Conservation (phyloP, 345 rosid species). For the Pseudoturritis turrita region DNA sequence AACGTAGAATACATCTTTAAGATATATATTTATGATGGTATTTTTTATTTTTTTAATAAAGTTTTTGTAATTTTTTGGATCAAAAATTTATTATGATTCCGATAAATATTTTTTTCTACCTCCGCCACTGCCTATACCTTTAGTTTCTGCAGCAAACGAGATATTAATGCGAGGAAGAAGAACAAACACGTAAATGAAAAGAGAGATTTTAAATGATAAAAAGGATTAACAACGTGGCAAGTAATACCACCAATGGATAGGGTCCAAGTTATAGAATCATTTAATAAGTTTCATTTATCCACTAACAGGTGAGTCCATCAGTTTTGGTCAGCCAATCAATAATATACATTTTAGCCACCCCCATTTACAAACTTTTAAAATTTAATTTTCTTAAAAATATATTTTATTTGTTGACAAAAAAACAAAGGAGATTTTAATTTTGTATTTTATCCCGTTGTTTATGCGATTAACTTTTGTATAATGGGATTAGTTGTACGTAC, state of each 20-base stretch:
- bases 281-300: conserved; percentile 9
- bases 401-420: not conserved
- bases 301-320: conserved; percentile 14
- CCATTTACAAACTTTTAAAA: not conserved
- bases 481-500: conserved; percentile 20
- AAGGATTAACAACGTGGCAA: conserved; percentile 10
- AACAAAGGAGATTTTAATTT: not conserved
- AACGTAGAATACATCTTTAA: too few relatives aligned
- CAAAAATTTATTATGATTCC: too few relatives aligned
- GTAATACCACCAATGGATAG: conserved; percentile 20
- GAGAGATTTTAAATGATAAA: not conserved
- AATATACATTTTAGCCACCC: not conserved
- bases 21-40: too few relatives aligned
- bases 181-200: conserved; percentile 11
- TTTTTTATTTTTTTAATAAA: too few relatives aligned
- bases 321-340: conserved; percentile 10
- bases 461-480: conserved; percentile 4
- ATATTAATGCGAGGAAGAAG: conserved; percentile 17
- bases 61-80: too few relatives aligned
- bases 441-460: not conserved
- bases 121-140: too few relatives aligned
- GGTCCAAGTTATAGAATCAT: conserved; percentile 7
- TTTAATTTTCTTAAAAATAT: not conserved
- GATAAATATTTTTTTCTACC: too few relatives aligned
- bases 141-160: not conserved